Evolutionary conservation across 441 rosid species (phyloP), one percentile per base, ranked within the genome.

Genomic region (Cnidoscolus chayamansa): DNA sequence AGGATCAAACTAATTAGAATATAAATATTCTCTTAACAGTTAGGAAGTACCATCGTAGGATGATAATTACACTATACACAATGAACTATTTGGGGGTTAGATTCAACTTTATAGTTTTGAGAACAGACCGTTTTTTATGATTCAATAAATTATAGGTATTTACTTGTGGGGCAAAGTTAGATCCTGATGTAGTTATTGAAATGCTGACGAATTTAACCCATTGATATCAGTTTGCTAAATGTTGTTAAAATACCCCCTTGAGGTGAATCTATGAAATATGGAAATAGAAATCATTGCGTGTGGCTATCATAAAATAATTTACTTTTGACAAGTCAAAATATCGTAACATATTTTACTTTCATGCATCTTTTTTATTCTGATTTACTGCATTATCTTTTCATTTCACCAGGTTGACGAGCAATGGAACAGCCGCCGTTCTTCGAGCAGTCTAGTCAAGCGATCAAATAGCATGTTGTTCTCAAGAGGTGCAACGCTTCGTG

Each of bases 331-430:
- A 7, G 31, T 53, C 30, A 61, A 40, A 40, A 40, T 40, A 40
- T 40, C 45, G 45, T 5, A 40, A 40, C 2, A 35, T 35, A 25
- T 16, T 47, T 54, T 47, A 31, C 7, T 57, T 25, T 37, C 15
- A 1, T 8, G 2, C 25, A 48, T 65, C 48, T 65, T 73, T 2
- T 10, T 70, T 50, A 40, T 45, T 19, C n/a, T 40, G 10, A 8
- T 68, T 67, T 25, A 16, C 50, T 59, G 31, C 65, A 68, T 57
- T 35, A 20, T 13, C 10, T 51, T 57, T 72, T 72, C 1, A 19
- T 68, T 65, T 54, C 56, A 11, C 19, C 63, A 91, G 95, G 92
- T 85, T 67, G 83, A 87, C 67, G 16, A 76, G 31, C 83, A 30
- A 40, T 43, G 69, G 64, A 84, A 73, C 9, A 66, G 76, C 10